Conservation (phyloP, 202 grass and related monocot species). For the Schoenoplectus triqueter region DNA sequence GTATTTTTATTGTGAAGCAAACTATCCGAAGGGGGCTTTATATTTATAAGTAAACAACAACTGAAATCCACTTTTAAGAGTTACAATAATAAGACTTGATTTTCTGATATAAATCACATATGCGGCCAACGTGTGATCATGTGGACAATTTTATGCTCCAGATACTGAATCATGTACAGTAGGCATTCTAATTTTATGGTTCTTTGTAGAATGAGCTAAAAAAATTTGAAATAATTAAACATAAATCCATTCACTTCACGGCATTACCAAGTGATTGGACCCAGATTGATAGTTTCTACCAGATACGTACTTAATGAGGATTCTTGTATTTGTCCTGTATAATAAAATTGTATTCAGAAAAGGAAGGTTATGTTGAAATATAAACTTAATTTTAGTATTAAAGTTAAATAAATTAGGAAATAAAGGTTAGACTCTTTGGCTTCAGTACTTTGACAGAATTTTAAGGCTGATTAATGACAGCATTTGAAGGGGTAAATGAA, state of each 20-base stretch:
- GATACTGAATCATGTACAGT: too few relatives aligned
- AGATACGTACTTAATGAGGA: not conserved
- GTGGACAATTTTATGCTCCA: not conserved
- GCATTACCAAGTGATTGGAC: too few relatives aligned
- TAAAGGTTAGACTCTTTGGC: too few relatives aligned
- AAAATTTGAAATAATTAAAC: too few relatives aligned
- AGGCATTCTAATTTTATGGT: too few relatives aligned
- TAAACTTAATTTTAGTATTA: too few relatives aligned
- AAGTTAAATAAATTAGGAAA: too few relatives aligned
- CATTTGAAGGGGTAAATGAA: too few relatives aligned
- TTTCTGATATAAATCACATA: not conserved
- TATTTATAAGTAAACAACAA: conserved; percentile 31
- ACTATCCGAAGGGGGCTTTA: not conserved
- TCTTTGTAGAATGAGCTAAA: too few relatives aligned
- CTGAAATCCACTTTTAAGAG: not conserved
- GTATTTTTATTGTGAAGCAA: not conserved
- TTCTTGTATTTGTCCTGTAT: not conserved
- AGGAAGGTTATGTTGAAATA: not conserved
- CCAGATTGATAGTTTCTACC: not conserved
- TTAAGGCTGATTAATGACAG: too few relatives aligned
- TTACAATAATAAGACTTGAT: conserved; percentile 2
- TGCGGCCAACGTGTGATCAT: not conserved
- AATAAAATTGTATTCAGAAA: not conserved
- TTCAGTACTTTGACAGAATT: too few relatives aligned
- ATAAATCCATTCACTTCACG: too few relatives aligned